phyloP scores from a whole-genome alignment of 768 basidiomycete species.

The Agaricus sinodeliciosus region DNA sequence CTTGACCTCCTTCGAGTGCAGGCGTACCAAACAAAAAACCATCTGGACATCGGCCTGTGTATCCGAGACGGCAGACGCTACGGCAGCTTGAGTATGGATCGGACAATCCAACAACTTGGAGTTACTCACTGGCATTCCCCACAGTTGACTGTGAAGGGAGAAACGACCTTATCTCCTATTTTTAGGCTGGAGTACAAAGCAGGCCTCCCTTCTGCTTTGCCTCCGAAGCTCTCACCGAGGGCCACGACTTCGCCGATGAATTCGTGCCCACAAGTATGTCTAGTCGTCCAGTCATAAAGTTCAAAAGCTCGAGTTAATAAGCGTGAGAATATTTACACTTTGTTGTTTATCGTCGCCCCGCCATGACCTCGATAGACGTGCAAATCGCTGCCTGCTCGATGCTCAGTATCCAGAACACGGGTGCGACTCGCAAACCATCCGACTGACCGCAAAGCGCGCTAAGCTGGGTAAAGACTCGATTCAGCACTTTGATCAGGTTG shows the following conservation, averaged over 20 bases:
- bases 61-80: slow-evolving; percentile 69
- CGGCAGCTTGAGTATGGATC: neutral
- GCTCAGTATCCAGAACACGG: neutral
- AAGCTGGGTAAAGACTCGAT: slow-evolving; percentile 31
- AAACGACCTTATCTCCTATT: slow-evolving; percentile 71
- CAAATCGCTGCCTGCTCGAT: slow-evolving; percentile 52
- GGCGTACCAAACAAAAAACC: slow-evolving; percentile 63
- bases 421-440: neutral
- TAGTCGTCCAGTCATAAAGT: slow-evolving; percentile 17
- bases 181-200: slow-evolving; percentile 55
- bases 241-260: slow-evolving; percentile 68
- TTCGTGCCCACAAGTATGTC: slow-evolving; percentile 69
- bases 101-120: neutral
- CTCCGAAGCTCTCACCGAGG: slow-evolving; percentile 52
- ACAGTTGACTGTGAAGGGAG: slow-evolving; percentile 77
- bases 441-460: slow-evolving; percentile 53
- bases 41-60: slow-evolving; percentile 60
- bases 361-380: slow-evolving; percentile 68
- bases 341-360: slow-evolving; percentile 24
- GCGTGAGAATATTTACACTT: slow-evolving; percentile 36
- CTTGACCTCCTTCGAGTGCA: slow-evolving; percentile 64
- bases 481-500: neutral
- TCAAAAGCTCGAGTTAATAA: neutral
- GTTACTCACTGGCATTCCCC: slow-evolving; percentile 74
- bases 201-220: slow-evolving; percentile 41